Percentiles rank a stretch among this genome's conserved stretches.
These are phyloP conservation scores for Amorphotheca resinae DNA, from an alignment of 495 filamentous ascomycete species.

Conservation along the genomic window DNA sequence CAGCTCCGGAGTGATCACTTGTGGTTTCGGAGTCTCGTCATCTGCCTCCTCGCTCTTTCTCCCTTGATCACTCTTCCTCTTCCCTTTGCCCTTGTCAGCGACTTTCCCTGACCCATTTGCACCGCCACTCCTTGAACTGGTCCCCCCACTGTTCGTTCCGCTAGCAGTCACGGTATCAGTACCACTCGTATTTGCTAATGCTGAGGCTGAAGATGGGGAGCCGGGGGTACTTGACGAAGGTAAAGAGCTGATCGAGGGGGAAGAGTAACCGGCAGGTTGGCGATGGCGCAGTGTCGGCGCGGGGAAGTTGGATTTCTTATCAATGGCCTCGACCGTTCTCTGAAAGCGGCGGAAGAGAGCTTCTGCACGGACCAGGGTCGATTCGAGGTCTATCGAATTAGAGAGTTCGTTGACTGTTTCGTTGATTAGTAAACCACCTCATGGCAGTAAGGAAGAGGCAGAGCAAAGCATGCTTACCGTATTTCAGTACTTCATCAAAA, in stretches of 20 bases:
- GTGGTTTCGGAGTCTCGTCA: conserved; percentile 32
- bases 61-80: conserved; percentile 20
- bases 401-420: conserved; percentile 80
- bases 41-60: conserved; percentile 21
- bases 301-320: conserved; percentile 74
- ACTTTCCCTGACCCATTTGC: conserved; percentile 2
- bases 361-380: conserved; percentile 77
- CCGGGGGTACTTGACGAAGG: neutral
- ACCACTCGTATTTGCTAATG: conserved; percentile 7
- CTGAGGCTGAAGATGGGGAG: conserved; percentile 1
- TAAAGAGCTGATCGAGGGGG: neutral
- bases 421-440: conserved; percentile 2
- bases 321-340: conserved; percentile 72
- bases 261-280: neutral
- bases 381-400: conserved; percentile 78
- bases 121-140: neutral
- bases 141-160: conserved; percentile 3
- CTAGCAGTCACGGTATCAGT: conserved; percentile 12
- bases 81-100: conserved; percentile 16
- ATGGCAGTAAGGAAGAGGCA: too few relatives aligned
- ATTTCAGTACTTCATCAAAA: conserved; percentile 97
- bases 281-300: conserved; percentile 44
- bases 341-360: conserved; percentile 79
- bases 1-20: conserved; percentile 69
- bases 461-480: conserved; percentile 52